A percentile compares a stretch with the other conserved stretches of the same genome.
These are phyloP conservation scores for Wallacemonas rigidus DNA, from an alignment of 208 protist genomes.

Conservation along the genomic window DNA sequence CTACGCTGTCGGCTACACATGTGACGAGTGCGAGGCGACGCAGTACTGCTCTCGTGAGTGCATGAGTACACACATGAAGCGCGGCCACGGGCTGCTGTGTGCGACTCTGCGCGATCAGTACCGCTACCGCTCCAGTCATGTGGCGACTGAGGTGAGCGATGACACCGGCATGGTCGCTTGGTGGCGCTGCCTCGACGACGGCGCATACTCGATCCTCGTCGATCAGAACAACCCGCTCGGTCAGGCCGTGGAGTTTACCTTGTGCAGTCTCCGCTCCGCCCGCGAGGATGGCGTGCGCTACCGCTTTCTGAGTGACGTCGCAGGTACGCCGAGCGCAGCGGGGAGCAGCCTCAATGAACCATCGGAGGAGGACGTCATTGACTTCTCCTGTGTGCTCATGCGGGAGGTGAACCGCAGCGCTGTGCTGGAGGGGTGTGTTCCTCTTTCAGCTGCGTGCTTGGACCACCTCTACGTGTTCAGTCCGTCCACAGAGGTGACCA, in stretches of 20 bases:
- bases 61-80: constrained; percentile 65
- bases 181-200: constrained; percentile 78
- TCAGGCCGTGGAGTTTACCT: constrained; percentile 68
- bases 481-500: constrained; percentile 59
- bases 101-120: constrained; percentile 62
- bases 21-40: constrained; percentile 72
- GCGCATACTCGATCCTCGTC: constrained; percentile 71
- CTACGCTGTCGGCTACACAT: constrained; percentile 80
- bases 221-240: constrained; percentile 72
- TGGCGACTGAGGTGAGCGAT: constrained; percentile 65
- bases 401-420: constrained; percentile 80
- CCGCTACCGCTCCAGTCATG: constrained; percentile 57
- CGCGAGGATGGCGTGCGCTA: constrained; percentile 75
- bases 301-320: constrained; percentile 50
- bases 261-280: constrained; percentile 67
- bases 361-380: constrained; percentile 61
- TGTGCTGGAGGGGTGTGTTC: constrained; percentile 70
- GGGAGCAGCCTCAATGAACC: constrained; percentile 25
- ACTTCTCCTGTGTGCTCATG: constrained; percentile 75
- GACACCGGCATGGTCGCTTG: constrained; percentile 71
- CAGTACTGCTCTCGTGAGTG: constrained; percentile 85
- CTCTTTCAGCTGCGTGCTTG: constrained; percentile 82
- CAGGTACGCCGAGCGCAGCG: not conserved
- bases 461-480: constrained; percentile 85
- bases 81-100: constrained; percentile 75